Evolutionary conservation across 768 basidiomycete species (phyloP), one percentile per base, ranked within the genome.

Genomic region (Amyloporia xantha): DNA sequence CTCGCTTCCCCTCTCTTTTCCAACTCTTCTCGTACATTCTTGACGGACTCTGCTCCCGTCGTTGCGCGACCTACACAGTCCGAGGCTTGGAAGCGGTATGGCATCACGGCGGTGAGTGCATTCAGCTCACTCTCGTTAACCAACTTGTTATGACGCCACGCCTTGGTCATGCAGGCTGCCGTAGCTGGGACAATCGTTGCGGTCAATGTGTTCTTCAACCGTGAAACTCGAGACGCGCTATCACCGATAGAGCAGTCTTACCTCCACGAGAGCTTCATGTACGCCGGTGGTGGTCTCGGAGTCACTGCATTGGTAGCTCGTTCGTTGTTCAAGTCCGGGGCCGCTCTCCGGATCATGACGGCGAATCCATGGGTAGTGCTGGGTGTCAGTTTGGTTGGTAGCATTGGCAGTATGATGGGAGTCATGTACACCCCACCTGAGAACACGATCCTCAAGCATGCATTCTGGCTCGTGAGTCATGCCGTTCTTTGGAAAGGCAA

Each of bases 361-460:
- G 78, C 87, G 12, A 91, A 91, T 65, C 90, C 90, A 51, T 91
- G 88, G 90, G 69, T 86, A 47, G 86, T 92, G 2, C 77, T 91
- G 39, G 90, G 88, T 54, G 79, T 86, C 44, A 84, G 89, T 66
- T 74, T 91, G 36, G 82, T 73, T 12, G 87, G 87, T 12, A 77
- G 80, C 51, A 87, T 94, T 49, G 90, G 88, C 0, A 78, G 81
- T 3, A 94, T 94, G 88, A 81, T 87, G 74, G 89, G 85, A 38
- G 80, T 81, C 2, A 79, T 79, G 61, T 84, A 80, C 65, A 92
- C 89, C 0, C 71, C 85, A 27, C 88, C 91, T 1, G 86, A 91
- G 58, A 85, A 78, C 42, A 74, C 79, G 2, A 57, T 86, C 10
- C 79, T 84, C 59, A 91, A 91, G 60, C 89, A 91, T 64, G 62